Conservation (phyloP, 2,329 filamentous ascomycete genomes). For the Neurospora sp. region DNA sequence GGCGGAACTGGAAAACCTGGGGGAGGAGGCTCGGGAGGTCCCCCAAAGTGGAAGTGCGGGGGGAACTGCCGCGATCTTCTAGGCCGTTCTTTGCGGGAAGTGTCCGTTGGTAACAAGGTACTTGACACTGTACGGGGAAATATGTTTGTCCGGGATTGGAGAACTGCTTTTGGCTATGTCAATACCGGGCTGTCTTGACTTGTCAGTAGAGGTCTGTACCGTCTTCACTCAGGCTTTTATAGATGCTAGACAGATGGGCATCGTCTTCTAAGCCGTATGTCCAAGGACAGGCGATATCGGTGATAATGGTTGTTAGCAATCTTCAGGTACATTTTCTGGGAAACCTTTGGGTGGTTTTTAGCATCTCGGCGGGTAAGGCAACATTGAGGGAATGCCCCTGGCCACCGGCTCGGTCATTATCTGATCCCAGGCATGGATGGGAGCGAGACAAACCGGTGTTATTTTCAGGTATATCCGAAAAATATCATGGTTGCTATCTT, state of each 20-base stretch:
- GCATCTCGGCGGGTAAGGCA: neutral
- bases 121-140: neutral
- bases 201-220: neutral
- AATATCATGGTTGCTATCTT: neutral
- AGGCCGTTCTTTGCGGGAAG: neutral
- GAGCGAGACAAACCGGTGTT: neutral
- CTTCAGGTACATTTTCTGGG: neutral
- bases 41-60: neutral
- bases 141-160: neutral
- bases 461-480: neutral
- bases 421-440: too few relatives aligned
- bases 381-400: neutral
- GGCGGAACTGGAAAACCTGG: neutral
- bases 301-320: neutral
- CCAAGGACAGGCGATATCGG: neutral
- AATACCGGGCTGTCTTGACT: neutral
- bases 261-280: neutral
- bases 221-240: neutral
- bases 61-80: neutral
- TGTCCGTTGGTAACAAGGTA: neutral
- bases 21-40: neutral
- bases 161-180: neutral
- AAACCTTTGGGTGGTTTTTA: neutral
- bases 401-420: too few relatives aligned
- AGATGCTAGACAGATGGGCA: neutral